Percentiles rank a stretch among this genome's conserved stretches.
phyloP scores from a whole-genome alignment of 2,329 filamentous ascomycete genomes.

The Botrytis deweyae region DNA sequence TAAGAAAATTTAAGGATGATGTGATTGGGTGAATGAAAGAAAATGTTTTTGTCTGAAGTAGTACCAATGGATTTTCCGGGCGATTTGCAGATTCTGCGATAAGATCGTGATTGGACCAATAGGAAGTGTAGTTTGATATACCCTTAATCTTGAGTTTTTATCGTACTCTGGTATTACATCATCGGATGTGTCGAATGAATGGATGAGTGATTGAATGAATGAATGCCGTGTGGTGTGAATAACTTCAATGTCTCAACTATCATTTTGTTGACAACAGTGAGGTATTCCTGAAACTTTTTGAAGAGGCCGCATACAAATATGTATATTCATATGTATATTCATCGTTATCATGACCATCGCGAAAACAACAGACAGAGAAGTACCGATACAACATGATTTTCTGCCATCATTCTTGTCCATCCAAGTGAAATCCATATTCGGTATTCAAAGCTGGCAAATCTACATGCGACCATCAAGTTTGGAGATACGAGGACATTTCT shows the following conservation, averaged over 20 bases:
- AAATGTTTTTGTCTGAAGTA: constrained; percentile 5
- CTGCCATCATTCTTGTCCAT: not conserved
- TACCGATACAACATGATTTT: no score
- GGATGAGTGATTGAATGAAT: not conserved
- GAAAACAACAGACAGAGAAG: not conserved
- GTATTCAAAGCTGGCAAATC: not conserved
- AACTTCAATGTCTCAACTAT: not conserved
- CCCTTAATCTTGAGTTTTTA: not conserved
- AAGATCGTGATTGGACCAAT: not conserved
- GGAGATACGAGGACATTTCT: not conserved
- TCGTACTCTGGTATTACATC: not conserved
- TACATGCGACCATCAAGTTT: not conserved
- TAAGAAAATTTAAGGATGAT: constrained; percentile 2
- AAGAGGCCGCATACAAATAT: not conserved
- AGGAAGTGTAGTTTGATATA: not conserved
- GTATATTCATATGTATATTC: no score
- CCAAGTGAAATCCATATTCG: rapidly evolving
- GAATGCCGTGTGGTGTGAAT: not conserved
- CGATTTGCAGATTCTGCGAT: constrained; percentile 16
- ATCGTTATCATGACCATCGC: not conserved
- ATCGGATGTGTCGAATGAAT: not conserved
- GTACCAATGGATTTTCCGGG: not conserved
- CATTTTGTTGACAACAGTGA: not conserved
- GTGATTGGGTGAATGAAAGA: constrained; percentile 21
- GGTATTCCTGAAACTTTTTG: not conserved